Percentiles rank a stretch among this genome's conserved stretches.
These are phyloP conservation scores for Tausonia pullulans DNA, from an alignment of 1,284 basidiomycete species.

Conservation along the genomic window DNA sequence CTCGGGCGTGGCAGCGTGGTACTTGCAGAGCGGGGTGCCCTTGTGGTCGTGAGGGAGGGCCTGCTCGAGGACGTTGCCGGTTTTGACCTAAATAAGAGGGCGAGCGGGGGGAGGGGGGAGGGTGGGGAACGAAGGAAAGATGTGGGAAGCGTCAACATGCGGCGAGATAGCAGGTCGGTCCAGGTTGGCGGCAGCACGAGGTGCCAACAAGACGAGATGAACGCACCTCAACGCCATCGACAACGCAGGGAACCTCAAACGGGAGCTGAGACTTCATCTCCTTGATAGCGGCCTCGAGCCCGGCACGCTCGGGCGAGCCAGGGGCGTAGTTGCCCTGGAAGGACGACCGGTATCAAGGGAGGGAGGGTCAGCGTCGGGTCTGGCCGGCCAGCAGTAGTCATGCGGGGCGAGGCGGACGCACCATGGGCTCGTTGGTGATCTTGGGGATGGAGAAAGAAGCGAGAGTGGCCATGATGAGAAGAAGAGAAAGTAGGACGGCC, in stretches of 20 bases:
- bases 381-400: background rate
- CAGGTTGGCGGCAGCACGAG: background rate
- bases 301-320: slow-evolving; percentile 66
- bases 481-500: background rate
- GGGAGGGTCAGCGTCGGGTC: background rate
- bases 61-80: slow-evolving; percentile 69
- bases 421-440: slow-evolving; percentile 87
- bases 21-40: slow-evolving; percentile 74
- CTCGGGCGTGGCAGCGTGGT: slow-evolving; percentile 75
- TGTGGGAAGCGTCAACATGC: background rate
- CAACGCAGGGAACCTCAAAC: slow-evolving; percentile 82
- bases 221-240: slow-evolving; percentile 78
- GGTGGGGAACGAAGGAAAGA: background rate
- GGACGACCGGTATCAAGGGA: background rate
- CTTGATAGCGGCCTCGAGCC: slow-evolving; percentile 59
- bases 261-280: slow-evolving; percentile 74
- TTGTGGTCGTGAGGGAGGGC: slow-evolving; percentile 50
- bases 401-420: slow-evolving; percentile 31
- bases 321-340: slow-evolving; percentile 55
- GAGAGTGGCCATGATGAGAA: slow-evolving; percentile 42
- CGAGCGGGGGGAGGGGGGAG: background rate
- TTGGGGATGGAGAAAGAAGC: slow-evolving; percentile 70
- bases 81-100: slow-evolving; percentile 54
- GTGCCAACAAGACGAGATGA: background rate
- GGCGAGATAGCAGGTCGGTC: background rate